These are phyloP conservation scores for Sordaria brevicollis DNA, from an alignment of 495 filamentous ascomycete species.

Conservation along the genomic window DNA sequence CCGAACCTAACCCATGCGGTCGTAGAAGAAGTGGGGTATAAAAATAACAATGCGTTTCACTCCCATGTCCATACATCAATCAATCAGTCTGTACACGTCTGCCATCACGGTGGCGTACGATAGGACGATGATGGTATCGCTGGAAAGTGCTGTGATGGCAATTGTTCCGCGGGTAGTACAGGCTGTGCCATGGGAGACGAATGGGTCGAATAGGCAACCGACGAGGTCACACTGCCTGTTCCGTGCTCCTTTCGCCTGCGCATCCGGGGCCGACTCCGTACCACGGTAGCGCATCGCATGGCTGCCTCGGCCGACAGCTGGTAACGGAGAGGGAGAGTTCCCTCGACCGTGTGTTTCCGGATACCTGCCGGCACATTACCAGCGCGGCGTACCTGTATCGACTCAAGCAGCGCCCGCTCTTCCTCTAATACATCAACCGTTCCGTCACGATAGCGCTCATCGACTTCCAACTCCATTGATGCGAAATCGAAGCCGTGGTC, in stretches of 20 bases:
- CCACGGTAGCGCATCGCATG: conserved; percentile 31
- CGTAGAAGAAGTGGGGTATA: neutral
- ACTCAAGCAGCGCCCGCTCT: conserved; percentile 11
- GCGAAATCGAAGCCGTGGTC: conserved; percentile 3
- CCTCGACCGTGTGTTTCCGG: conserved; percentile 21
- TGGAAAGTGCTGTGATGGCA: neutral
- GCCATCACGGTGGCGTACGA: neutral
- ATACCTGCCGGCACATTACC: conserved; percentile 20
- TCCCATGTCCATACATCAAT: neutral
- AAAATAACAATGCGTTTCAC: neutral
- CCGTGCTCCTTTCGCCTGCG: conserved; percentile 23
- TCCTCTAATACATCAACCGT: conserved; percentile 2
- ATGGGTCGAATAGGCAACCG: conserved; percentile 10
- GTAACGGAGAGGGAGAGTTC: conserved; percentile 19
- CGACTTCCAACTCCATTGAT: conserved; percentile 17
- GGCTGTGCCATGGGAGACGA: conserved; percentile 5
- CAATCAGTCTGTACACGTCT: neutral
- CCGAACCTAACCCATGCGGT: neutral
- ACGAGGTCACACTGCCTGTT: conserved; percentile 5
- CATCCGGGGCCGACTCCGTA: conserved; percentile 32
- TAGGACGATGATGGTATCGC: neutral
- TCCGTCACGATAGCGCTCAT: conserved; percentile 13
- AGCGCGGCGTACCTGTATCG: conserved; percentile 13
- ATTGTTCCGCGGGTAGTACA: conserved; percentile 5
- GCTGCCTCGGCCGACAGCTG: conserved; percentile 32